Base-by-base conservation (phyloP, 1,284 basidiomycete species). In the Prillingera fragicola region DNA sequence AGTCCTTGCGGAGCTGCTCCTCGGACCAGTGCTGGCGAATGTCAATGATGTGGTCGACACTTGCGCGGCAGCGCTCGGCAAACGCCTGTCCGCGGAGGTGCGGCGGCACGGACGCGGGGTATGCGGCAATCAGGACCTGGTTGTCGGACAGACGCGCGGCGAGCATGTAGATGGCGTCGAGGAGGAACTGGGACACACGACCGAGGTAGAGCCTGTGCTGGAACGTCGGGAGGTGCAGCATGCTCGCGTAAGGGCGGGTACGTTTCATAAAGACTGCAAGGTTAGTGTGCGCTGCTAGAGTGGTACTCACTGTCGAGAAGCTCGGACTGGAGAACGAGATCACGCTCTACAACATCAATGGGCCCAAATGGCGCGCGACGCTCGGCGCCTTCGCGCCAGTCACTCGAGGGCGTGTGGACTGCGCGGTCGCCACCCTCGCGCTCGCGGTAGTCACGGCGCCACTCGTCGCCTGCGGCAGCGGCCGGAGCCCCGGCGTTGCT, bases 161-260 rank as follows among this genome's bases (percentile, higher is more conserved):
- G 17, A 74, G 49, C 15, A 71, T 67, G 54, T 70, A 74, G 28
- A 75, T 72, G 29, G 69, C 62, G 51, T 73, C 65, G 38, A 74
- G 58, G n/a, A 74, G 59, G 31, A 70, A 57, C 5, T 67, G 64
- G 12, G 71, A 69, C 4, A 69, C 60, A 34, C 65, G 64, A 26
- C 59, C 60, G 28, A 69, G 65, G 49, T 71, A 73, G 12, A 70
- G 57, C 10, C 73, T 69, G 44, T 74, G 65, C 9, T 69, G 56
- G 58, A 75, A 74, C 3, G 70, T 73, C 19, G 73, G 62, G 17
- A 59, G 56, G 51, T 75, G 73, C 38, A 74, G 59, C 61, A 74
- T 69, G 31, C 63, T 54, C 29, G 58, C 60, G 52, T 69, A 70
- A 21, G 73, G 73, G 15, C 64, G 63, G 7, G 72, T 60, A 23